Base-by-base conservation (phyloP, 306 rosid genomes). In the Carpinus fangiana region DNA sequence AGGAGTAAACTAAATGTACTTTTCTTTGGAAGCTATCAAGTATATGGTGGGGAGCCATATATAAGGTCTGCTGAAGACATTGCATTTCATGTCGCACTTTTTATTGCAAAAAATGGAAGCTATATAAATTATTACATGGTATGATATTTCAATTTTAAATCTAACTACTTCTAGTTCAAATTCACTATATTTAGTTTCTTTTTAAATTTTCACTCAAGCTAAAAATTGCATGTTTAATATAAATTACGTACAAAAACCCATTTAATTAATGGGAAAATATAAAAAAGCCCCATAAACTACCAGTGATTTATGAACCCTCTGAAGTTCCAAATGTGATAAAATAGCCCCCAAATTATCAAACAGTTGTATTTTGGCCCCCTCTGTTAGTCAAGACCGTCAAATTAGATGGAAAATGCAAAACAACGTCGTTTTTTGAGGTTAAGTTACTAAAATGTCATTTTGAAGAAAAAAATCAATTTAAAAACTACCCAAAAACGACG, bases 71-170 rank as follows among this genome's bases (percentile, higher is more conserved):
- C 94, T 0, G 81, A 92, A 85, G 93, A 94, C 79, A 88, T 94
- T 38, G 97, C 98, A 77, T 92, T 86, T 81, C 94, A 90, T 53
- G 94, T 84, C 75, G 81, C 91, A n/a, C 94, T 92, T 74, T 94
- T 94, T 62, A 78, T 92, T 73, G 97, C 98, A 67, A 89, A 84
- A 83, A 90, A 94, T 69, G 98, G 98, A 81, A 90, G 93, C 88
- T 94, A 85, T 76, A 72, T 94, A 74, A 94, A 94, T 72, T 94
- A 92, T 72, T 92, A 94, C 76, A 94, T 94, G 98, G 97, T 91
- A 89, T 45, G 51, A 11, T 12, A 18, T 50, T 28, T 36, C 3
- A 31, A 28, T 31, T 16, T 5, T 31, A 13, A 64, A 6, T 17
- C 5, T 4, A 14, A 12, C 34, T 13, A 61, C 13, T 12, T 5